A percentile compares a stretch with the other conserved stretches of the same genome.
phyloP scores from a whole-genome alignment of 306 rosid species.

The Cucumis hystrix region DNA sequence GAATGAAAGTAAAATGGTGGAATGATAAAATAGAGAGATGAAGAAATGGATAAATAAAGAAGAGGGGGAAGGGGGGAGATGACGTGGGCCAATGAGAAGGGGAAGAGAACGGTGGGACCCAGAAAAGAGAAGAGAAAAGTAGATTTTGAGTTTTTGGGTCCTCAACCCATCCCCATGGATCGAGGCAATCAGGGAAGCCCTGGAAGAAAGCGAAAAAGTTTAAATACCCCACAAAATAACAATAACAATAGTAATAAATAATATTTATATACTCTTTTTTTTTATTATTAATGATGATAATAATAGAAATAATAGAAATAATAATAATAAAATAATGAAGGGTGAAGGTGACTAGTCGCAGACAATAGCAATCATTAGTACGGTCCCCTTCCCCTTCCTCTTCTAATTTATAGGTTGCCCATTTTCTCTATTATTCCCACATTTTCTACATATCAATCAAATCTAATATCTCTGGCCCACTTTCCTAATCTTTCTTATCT shows the following conservation, averaged over 20 bases:
- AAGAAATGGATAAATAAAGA: background rate
- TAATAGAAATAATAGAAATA: background rate
- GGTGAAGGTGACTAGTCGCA: slow-evolving; percentile 8
- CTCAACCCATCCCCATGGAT: background rate
- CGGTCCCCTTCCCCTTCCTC: background rate
- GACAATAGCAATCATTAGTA: slow-evolving; percentile 16
- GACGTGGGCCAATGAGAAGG: background rate
- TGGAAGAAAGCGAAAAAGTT: slow-evolving; percentile 5
- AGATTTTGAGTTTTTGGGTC: background rate
- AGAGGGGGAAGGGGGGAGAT: background rate
- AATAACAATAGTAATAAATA: background rate
- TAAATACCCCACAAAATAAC: background rate
- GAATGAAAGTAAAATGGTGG: background rate
- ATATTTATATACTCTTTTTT: background rate
- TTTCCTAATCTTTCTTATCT: no score
- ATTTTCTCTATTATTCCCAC: background rate
- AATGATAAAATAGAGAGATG: background rate
- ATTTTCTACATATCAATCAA: no score
- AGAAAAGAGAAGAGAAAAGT: background rate
- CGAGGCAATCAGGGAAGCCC: background rate
- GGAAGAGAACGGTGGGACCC: background rate
- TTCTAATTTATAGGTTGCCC: background rate
- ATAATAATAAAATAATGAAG: background rate
- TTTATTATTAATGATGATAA: no score
- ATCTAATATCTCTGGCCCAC: no score